Evolutionary conservation across 768 basidiomycete species (phyloP), one percentile per base, ranked within the genome.

Genomic region (Pisolithus sp.): DNA sequence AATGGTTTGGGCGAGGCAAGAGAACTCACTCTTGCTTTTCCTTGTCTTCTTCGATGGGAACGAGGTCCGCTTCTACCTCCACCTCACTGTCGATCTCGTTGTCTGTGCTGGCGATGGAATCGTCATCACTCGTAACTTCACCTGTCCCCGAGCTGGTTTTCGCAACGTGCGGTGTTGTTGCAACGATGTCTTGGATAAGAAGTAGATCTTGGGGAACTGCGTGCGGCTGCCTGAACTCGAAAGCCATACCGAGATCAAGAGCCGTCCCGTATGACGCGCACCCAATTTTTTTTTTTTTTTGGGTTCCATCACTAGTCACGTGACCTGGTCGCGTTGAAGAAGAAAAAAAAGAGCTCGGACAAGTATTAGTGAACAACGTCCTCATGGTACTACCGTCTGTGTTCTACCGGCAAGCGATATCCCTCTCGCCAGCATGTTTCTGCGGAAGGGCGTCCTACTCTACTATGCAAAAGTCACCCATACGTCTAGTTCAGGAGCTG

Each of bases 401-500:
- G 13, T 3, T 58, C 31, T 46, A 50, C 17, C 56, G 43, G 38
- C 34, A 21, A 13, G 28, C 43, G 48, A 54, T 41, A 41, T 46
- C 34, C 39, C 45, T 46, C 41, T 28, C 54, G 0, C 10, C 26
- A 39, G 43, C 30, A 34, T 41, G 43, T 51, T 37, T 36, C 21
- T 13, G 20, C 5, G 20, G 43, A 12, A 59, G 49, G 39, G 41
- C 36, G 30, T 28, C 63, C 54, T 87, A 86, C 66, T 83, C 85
- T 15, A 78, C 82, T 5, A 51, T 62, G 20, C 59, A 69, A 49
- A 90, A 85, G 62, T 74, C 85, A 0, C 77, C 87, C 12, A 65
- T 91, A 30, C 81, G 85, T 50, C 82, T 94, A 50, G 84, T 98
- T 57, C 87, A 89, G 1, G 82, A 92, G 66, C 79, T 98, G 39